Conservation (phyloP, 75 land plant genomes). For the Pinus tabuliformis region DNA sequence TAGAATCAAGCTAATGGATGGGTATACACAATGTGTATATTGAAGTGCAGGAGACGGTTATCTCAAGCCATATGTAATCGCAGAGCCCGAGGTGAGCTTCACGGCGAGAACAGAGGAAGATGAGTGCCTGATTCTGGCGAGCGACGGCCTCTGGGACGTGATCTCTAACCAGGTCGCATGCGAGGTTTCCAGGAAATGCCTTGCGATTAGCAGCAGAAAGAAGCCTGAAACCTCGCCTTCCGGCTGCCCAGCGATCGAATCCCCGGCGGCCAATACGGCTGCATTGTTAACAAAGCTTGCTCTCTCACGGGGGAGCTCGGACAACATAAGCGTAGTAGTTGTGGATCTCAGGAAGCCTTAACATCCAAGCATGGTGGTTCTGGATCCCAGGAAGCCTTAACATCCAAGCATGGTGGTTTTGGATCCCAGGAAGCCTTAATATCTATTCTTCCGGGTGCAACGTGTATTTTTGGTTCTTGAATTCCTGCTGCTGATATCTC, state of each 20-base stretch:
- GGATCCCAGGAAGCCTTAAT: slow-evolving; percentile 38
- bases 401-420: slow-evolving; percentile 77
- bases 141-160: slow-evolving; percentile 91
- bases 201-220: background rate
- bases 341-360: slow-evolving; percentile 52
- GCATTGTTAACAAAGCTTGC: slow-evolving; percentile 86
- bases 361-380: too few species aligned
- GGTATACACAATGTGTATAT: slow-evolving; percentile 2
- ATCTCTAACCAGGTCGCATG: slow-evolving; percentile 67
- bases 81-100: slow-evolving; percentile 73
- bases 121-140: slow-evolving; percentile 71
- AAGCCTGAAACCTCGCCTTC: background rate
- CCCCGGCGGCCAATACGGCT: slow-evolving; percentile 54
- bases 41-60: slow-evolving; percentile 53
- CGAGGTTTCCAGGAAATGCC: slow-evolving; percentile 51
- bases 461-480: too few species aligned
- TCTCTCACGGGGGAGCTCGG: slow-evolving; percentile 64
- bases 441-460: too few species aligned
- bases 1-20: background rate
- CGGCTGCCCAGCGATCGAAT: slow-evolving; percentile 31
- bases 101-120: slow-evolving; percentile 52
- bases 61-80: slow-evolving; percentile 66
- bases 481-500: too few species aligned
- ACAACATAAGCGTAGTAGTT: slow-evolving; percentile 92
- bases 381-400: slow-evolving; percentile 2